Conservation (phyloP, 2,329 filamentous ascomycete species). For the Aspergillus ochraceoroseus region DNA sequence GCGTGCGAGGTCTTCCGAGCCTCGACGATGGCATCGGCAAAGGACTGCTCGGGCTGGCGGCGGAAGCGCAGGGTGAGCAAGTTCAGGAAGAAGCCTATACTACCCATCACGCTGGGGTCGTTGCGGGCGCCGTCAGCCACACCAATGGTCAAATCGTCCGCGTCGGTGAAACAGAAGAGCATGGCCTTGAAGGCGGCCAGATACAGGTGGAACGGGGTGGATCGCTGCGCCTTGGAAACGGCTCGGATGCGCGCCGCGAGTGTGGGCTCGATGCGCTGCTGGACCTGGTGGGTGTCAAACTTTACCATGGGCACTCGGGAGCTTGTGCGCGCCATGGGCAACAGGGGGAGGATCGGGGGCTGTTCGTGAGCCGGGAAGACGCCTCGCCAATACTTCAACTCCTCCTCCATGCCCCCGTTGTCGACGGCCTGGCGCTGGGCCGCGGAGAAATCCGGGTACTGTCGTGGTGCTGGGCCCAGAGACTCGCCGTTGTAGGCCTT, state of each 20-base stretch:
- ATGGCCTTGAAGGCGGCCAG: slow-evolving; percentile 5
- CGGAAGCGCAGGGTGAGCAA: slow-evolving; percentile 6
- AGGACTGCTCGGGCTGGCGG: neutral
- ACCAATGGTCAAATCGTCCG: slow-evolving; percentile 8
- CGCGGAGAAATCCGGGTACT: slow-evolving; percentile 7
- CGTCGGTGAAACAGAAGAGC: neutral
- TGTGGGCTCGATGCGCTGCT: too few species aligned
- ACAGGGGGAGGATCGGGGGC: too few species aligned
- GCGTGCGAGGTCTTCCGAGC: neutral
- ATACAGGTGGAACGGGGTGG: slow-evolving; percentile 11
- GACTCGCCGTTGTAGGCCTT: neutral
- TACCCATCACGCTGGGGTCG: neutral
- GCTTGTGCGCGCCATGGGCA: too few species aligned
- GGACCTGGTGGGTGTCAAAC: too few species aligned
- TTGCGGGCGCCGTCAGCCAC: slow-evolving; percentile 10
- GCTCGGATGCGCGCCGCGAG: neutral
- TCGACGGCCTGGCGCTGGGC: neutral
- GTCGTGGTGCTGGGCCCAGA: neutral
- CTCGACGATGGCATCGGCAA: neutral
- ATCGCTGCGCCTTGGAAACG: neutral
- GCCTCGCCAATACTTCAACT: slow-evolving; percentile 7
- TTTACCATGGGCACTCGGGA: too few species aligned
- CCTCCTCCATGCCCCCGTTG: neutral
- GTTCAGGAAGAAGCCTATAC: slow-evolving; percentile 12
- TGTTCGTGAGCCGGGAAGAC: neutral